Evolutionary conservation across 2,329 filamentous ascomycete genomes (phyloP), one percentile per base, ranked within the genome.

Genomic region (Rhexocercosporidium sp.): DNA sequence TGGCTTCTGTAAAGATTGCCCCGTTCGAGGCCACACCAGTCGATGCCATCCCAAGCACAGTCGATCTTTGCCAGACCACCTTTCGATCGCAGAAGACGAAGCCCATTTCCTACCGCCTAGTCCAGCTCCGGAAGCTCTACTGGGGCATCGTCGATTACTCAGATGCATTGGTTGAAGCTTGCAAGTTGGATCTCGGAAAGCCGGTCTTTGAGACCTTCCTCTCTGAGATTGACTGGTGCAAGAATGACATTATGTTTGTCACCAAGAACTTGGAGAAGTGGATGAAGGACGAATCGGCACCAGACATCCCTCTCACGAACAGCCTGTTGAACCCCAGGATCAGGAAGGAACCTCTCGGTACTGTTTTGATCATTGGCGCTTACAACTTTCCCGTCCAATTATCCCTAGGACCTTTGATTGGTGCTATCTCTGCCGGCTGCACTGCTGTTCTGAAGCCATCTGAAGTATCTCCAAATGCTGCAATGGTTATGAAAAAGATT

Each of bases 311-410:
- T 14, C 77, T 93, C 54, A 84, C 85, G 49, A 93, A 90, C 80
- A 85, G 85, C 72, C 77, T 91, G 49, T 85, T 97, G 81, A 89
- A 84, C 65, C 91, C 94, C 44, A 90, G 86, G 76, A 90, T 96
- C 77, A 85, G 90, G 71, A 96, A 97, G 81, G 95, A 98, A 76
- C 96, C 96, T 1, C 80, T 97, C 66, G 96, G 96, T 41, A 83
- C 89, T 47, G 88, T 93, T 12, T 83, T 98, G 73, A 88, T 97
- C 75, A 96, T 98, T 76, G 93, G 94, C 66, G 89, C 96, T 51
- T 98, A 93, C 87, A 99, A 99, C 83, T 97, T 94, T 79, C 96
- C 96, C 61, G 83, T 97, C 78, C 90, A 94, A 80, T 85, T 98
- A 51, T 88, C 89, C 44, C 78, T 98, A 47, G 86, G 88, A 0